These are phyloP conservation scores for Clarireedia hainanense DNA, from an alignment of 2,329 filamentous ascomycete species.

Conservation along the genomic window DNA sequence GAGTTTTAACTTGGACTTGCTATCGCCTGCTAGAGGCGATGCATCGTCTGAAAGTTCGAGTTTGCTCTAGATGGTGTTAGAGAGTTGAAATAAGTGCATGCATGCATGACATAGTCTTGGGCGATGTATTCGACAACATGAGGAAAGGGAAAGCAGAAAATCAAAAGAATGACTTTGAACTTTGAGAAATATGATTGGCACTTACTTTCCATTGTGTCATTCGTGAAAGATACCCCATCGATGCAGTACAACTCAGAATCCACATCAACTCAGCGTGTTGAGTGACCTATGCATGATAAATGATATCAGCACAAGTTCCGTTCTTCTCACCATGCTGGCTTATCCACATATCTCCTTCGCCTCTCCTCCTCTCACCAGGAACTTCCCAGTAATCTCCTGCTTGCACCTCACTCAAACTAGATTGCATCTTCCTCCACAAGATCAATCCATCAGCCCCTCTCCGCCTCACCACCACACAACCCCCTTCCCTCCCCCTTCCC, in stretches of 20 bases:
- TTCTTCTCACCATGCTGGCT: too few relatives aligned
- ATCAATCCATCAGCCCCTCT: background rate
- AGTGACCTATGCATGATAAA: constrained; percentile 45
- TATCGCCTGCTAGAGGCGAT: constrained; percentile 48
- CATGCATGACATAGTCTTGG: too few relatives aligned
- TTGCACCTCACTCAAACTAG: too few relatives aligned
- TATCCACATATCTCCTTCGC: too few relatives aligned
- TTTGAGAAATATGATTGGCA: background rate
- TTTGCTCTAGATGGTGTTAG: constrained; percentile 52
- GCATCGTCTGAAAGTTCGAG: constrained; percentile 54
- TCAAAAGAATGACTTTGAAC: background rate
- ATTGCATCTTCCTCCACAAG: background rate
- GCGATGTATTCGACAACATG: too few relatives aligned
- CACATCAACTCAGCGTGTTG: constrained; percentile 91
- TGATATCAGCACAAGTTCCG: background rate
- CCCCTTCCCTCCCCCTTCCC: background rate
- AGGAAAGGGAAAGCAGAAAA: background rate
- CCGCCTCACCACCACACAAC: background rate
- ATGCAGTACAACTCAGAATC: constrained; percentile 87
- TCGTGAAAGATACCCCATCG: constrained; percentile 86
- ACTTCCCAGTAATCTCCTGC: too few relatives aligned
- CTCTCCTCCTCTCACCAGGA: too few relatives aligned
- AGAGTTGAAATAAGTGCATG: background rate
- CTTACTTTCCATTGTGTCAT: constrained; percentile 98
- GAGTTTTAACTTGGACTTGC: constrained; percentile 63